Evolutionary conservation across 768 basidiomycete genomes (phyloP), one percentile per base, ranked within the genome.

Genomic region (Xerocomellus chrysenteron): DNA sequence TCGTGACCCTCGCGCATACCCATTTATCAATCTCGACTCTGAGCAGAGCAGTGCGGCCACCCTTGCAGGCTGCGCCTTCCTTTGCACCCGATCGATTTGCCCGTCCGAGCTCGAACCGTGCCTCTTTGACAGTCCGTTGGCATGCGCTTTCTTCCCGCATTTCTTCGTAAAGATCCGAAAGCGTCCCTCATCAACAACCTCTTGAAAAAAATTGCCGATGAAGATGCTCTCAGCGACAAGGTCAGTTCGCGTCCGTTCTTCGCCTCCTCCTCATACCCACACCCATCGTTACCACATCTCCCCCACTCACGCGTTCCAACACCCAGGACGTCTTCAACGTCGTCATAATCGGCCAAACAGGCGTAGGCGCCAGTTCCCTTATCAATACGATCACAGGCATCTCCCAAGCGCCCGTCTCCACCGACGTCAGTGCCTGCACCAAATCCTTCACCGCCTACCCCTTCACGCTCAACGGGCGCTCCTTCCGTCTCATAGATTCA

Each of bases 351-450:
- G 69, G 68, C 8, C 68, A 69, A 56, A 71, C 69, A 2, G 68
- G 68, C 47, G 55, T 68, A 47, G 73, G 73, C 26, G 75, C 72
- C 54, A 79, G 78, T 57, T 76, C 75, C 13, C 60, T 79, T 40
- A 61, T 77, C 58, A 79, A 78, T 60, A 64, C 76, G 67, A 60
- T 78, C 52, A 64, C 58, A 5, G 56, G 60, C 37, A 6, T n/a
- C 12, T 16, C 59, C 9, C 45, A 57, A 11, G 67, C 62, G 13
- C 63, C 62, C 28, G 56, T 63, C 24, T 69, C 68, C 54, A 69
- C 67, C 24, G 65, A 71, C 49, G 68, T 67, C 52, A 65, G 60
- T 35, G 67, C 69, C 35, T 69, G 68, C 49, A 69, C 68, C 17
- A 61, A 60, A 52, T 41, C 56, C 32, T 65, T 65, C 64, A 63